Conservation (phyloP, 257 asterid species). For the Coffea eugenioides region DNA sequence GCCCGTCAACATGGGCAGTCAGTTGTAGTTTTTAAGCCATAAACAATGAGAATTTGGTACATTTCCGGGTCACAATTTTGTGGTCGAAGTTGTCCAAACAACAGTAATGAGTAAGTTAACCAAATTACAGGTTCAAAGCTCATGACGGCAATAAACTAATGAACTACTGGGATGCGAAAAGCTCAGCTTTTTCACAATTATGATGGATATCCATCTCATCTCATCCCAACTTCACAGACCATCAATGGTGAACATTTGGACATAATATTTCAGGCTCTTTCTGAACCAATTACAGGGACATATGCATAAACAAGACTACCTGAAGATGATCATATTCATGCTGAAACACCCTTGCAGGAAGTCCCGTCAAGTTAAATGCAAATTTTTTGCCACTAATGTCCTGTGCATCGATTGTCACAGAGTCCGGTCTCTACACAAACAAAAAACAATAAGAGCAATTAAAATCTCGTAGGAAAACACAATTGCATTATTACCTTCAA, state of each 20-base stretch:
- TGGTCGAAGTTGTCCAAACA: neutral
- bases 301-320: slow-evolving; percentile 37
- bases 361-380: slow-evolving; percentile 62
- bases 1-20: too few species aligned
- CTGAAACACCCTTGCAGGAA: slow-evolving; percentile 87
- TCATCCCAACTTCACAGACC: slow-evolving; percentile 2
- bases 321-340: slow-evolving; percentile 91
- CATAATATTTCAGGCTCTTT: neutral
- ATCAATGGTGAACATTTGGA: neutral
- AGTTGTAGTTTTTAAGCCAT: neutral
- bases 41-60: neutral
- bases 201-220: neutral
- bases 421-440: slow-evolving; percentile 75
- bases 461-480: neutral
- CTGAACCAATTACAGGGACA: neutral
- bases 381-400: slow-evolving; percentile 69
- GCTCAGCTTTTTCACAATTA: neutral
- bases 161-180: neutral
- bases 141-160: too few species aligned
- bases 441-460: neutral
- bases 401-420: slow-evolving; percentile 76
- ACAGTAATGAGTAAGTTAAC: neutral
- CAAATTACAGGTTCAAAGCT: neutral
- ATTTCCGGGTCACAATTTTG: neutral
- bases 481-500: neutral